Evolutionary conservation across 768 basidiomycete genomes (phyloP).

Genomic region (Pholiota molesta): DNA sequence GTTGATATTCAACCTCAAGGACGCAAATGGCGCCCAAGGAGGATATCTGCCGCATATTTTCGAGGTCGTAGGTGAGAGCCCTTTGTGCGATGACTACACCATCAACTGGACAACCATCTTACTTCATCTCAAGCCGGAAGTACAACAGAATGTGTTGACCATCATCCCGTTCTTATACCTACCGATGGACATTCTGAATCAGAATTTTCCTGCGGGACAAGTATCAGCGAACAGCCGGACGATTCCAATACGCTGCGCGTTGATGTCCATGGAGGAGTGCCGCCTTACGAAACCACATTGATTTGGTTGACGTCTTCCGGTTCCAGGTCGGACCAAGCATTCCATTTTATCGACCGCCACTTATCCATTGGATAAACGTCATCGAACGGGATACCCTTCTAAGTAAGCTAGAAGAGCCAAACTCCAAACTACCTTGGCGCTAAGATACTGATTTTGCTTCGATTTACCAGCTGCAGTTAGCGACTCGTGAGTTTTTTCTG

Average conservation of each 20-base stretch:
- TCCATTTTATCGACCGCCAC: neutral
- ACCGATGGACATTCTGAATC: neutral
- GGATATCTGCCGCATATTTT: neutral
- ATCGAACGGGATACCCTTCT: neutral
- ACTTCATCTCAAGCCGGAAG: neutral
- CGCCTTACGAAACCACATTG: neutral
- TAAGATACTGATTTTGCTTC: neutral
- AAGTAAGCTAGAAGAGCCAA: neutral
- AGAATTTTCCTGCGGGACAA: neutral
- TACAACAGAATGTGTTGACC: neutral
- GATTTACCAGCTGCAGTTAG: neutral
- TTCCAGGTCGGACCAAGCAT: neutral
- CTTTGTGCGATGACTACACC: neutral
- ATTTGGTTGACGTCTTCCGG: neutral
- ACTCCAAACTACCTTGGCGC: neutral
- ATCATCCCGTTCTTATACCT: neutral
- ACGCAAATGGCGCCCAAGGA: neutral
- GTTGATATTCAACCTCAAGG: neutral
- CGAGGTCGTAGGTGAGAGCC: constrained; percentile 6
- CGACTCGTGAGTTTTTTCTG: neutral
- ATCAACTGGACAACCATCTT: neutral
- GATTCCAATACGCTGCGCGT: neutral
- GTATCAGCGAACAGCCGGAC: neutral
- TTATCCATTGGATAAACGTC: neutral
- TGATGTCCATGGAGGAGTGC: neutral